phyloP scores from a whole-genome alignment of 2,329 filamentous ascomycete genomes.

The Aspergillus fumigatus region DNA sequence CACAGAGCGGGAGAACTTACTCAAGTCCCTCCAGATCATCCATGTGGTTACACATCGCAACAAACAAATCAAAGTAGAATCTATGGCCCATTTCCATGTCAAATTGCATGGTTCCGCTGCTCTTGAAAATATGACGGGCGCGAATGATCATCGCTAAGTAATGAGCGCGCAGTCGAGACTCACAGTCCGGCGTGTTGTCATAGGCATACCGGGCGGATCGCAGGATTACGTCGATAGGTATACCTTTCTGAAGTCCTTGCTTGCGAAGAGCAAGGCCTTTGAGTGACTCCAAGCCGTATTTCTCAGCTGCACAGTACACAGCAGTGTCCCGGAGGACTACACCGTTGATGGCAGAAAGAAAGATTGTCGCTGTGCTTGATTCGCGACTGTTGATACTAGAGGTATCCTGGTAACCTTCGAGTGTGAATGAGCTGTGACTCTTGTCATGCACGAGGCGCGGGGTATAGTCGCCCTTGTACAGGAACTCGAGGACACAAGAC shows the following conservation, averaged over 20 bases:
- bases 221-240: slow-evolving; percentile 87
- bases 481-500: slow-evolving; percentile 89
- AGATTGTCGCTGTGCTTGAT: slow-evolving; percentile 71
- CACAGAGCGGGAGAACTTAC: slow-evolving; percentile 44
- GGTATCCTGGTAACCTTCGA: slow-evolving; percentile 65
- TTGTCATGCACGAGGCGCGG: slow-evolving; percentile 84
- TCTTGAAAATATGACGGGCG: slow-evolving; percentile 95
- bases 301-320: slow-evolving; percentile 88
- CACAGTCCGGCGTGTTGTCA: slow-evolving; percentile 86
- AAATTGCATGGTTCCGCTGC: slow-evolving; percentile 96
- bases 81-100: slow-evolving; percentile 95
- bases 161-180: slow-evolving; percentile 89
- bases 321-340: slow-evolving; percentile 85
- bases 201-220: slow-evolving; percentile 93
- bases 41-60: slow-evolving; percentile 96
- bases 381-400: slow-evolving; percentile 55
- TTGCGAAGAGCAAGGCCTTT: slow-evolving; percentile 89
- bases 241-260: slow-evolving; percentile 88
- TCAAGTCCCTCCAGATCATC: slow-evolving; percentile 89
- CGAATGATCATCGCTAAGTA: slow-evolving; percentile 97
- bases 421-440: slow-evolving; percentile 80
- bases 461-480: slow-evolving; percentile 96
- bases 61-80: slow-evolving; percentile 97
- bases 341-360: slow-evolving; percentile 67
- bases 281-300: slow-evolving; percentile 86